Base-by-base conservation (phyloP, 805 yeast species). In the Tetrapisispora arboricola region DNA sequence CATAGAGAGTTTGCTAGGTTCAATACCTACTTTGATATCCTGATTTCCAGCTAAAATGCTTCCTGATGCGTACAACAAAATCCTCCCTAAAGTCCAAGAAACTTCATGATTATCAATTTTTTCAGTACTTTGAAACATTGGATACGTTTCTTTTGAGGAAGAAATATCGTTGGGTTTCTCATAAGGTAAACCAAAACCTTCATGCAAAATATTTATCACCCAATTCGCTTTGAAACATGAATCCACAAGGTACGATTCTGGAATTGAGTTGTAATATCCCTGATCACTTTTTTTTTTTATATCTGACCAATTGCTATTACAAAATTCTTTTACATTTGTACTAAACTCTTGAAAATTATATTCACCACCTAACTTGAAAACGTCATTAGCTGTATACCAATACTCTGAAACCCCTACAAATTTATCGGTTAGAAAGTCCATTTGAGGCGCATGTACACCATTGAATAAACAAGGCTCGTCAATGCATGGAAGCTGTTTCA, bases 161-260 rank as follows among this genome's bases (percentile, higher is more conserved):
- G 30, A 44, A 2, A 55, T 49, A 54, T 55, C 45, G 55, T 54
- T 31, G 53, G 59, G 15, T 6, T 73, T 85, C 4, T 75, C 62
- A 45, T 88, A 60, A 1, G 98, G 97, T 28, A 92, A 68, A 19
- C 79, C 84, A 57, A 90, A 90, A 0, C 98, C 98, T 49, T 88
- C 95, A 57, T 86, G 96, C 21, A 92, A 63, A 25, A 92, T 73
- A 53, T 83, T 87, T 29, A 87, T 69, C 2, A 92, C 87, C 97
- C 98, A 92, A 43, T 84, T 78, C 5, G 96, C 94, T 54, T 92
- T 92, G 67, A 92, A 92, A 58, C 98, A 92, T 2, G 95, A 84
- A 46, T 78, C 80, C 41, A 66, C 69, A 27, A 92, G 65, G 43
- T 74, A 70, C 0, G 79, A 75, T 24, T 72, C 66, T 3, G 74